Conservation (phyloP, 768 basidiomycete genomes). For the Serendipita vermifera region DNA sequence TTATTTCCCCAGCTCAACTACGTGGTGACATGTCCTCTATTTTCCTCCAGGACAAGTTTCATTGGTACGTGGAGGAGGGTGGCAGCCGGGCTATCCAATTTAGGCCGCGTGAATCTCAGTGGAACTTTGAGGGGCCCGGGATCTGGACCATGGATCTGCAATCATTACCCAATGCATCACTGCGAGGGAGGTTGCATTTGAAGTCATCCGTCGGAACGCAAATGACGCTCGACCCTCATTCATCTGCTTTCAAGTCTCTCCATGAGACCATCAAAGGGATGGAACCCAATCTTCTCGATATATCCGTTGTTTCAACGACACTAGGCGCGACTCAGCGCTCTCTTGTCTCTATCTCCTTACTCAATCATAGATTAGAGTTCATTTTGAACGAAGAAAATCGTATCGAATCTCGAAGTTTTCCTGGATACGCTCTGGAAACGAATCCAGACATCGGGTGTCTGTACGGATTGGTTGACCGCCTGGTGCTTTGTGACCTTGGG, state of each 20-base stretch:
- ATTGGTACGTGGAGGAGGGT: too few relatives aligned
- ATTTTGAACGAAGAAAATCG: slow-evolving; percentile 22
- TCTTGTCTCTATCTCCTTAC: slow-evolving; percentile 25
- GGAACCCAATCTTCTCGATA: slow-evolving; percentile 16
- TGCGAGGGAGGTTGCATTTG: too few relatives aligned
- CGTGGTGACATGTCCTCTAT: not conserved
- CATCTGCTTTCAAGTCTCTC: slow-evolving; percentile 23
- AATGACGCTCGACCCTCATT: slow-evolving; percentile 15
- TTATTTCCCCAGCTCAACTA: slow-evolving; percentile 23
- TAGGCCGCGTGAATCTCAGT: too few relatives aligned
- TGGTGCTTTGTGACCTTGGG: slow-evolving; percentile 34
- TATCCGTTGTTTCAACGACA: slow-evolving; percentile 16
- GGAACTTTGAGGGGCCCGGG: too few relatives aligned
- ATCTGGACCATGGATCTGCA: too few relatives aligned
- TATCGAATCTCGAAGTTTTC: slow-evolving; percentile 14
- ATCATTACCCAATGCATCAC: too few relatives aligned
- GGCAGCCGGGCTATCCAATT: too few relatives aligned
- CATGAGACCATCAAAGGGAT: slow-evolving; percentile 19
- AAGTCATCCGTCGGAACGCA: too few relatives aligned
- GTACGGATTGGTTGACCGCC: slow-evolving; percentile 30
- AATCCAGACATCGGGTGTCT: slow-evolving; percentile 33
- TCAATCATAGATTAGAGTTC: slow-evolving; percentile 32
- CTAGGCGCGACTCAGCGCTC: not conserved
- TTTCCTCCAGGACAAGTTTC: not conserved
- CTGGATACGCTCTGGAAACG: slow-evolving; percentile 26